A percentile compares a stretch with the other conserved stretches of the same genome.
Conservation (phyloP, 257 asterid species). For the Ajuga chamaepitys region DNA sequence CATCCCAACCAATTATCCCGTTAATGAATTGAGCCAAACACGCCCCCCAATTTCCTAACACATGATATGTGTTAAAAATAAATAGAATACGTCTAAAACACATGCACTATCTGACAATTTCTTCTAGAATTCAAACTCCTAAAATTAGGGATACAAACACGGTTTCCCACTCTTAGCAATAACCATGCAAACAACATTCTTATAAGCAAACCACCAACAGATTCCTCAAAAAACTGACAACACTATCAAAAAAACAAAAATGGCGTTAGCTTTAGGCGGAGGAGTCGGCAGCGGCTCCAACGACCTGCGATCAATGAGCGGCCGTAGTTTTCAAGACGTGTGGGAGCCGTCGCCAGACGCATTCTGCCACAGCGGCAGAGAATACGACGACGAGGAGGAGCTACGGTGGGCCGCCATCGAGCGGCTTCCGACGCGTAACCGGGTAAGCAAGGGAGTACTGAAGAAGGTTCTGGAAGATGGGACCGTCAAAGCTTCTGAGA, state of each 20-base stretch:
- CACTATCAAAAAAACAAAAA: neutral
- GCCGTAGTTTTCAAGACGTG: conserved; percentile 13
- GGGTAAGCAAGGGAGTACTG: conserved; percentile 18
- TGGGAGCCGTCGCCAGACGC: conserved; percentile 11
- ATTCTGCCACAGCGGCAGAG: neutral
- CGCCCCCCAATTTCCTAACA: no score
- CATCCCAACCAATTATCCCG: no score
- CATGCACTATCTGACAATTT: no score
- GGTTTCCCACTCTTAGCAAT: neutral
- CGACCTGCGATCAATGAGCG: conserved; percentile 9
- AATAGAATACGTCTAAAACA: no score
- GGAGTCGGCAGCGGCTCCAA: conserved; percentile 10
- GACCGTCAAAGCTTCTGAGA: conserved; percentile 8
- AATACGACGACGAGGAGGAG: conserved; percentile 31
- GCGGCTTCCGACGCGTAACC: conserved; percentile 38
- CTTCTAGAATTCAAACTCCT: neutral
- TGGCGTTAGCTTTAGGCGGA: conserved; percentile 15
- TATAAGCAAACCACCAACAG: neutral
- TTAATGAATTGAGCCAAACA: no score
- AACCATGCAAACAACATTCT: no score
- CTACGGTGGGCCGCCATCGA: conserved; percentile 41
- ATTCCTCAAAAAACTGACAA: neutral
- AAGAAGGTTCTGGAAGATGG: conserved; percentile 21
- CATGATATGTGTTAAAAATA: no score
- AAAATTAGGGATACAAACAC: neutral